Percentiles rank a stretch among this genome's conserved stretches.
Conservation (phyloP, 169 alveolate genomes). For the Fabrea salina region DNA sequence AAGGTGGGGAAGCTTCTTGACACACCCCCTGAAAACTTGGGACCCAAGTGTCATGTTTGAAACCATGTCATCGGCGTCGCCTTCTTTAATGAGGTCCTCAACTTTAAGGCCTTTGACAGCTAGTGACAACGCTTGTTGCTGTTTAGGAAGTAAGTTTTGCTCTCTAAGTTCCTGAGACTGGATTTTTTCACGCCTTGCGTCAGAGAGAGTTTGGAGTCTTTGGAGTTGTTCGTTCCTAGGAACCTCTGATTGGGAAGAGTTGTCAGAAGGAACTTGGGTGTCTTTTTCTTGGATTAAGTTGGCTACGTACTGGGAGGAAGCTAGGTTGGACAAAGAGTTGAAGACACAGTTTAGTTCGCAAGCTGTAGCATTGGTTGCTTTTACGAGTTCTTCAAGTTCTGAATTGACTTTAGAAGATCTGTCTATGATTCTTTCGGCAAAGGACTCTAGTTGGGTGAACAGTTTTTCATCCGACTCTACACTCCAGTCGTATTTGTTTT, state of each 20-base stretch:
- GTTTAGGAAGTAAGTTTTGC: slow-evolving; percentile 31
- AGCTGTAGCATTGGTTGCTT: neutral
- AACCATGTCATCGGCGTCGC: neutral
- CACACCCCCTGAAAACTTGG: slow-evolving; percentile 23
- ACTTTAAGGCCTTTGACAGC: slow-evolving; percentile 25
- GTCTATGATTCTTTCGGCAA: slow-evolving; percentile 22
- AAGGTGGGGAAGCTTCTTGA: slow-evolving; percentile 28
- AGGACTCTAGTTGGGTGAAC: neutral
- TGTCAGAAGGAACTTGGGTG: neutral
- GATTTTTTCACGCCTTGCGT: slow-evolving; percentile 17
- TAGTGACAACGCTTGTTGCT: slow-evolving; percentile 5
- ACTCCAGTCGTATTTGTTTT: slow-evolving; percentile 1
- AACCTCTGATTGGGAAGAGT: neutral
- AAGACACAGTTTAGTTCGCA: slow-evolving; percentile 27
- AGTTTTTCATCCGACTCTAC: slow-evolving; percentile 27
- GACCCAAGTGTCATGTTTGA: neutral
- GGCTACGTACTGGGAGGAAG: slow-evolving; percentile 27
- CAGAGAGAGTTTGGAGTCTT: neutral
- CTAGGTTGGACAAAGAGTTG: neutral
- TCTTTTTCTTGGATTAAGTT: slow-evolving; percentile 22
- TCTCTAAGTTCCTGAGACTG: slow-evolving; percentile 9
- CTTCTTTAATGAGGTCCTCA: slow-evolving; percentile 23
- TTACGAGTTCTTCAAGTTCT: neutral
- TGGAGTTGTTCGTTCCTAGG: too few species aligned
- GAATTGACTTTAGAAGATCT: neutral